A percentile compares a stretch with the other conserved stretches of the same genome.
Evolutionary conservation across 441 rosid genomes (phyloP).

Genomic region (Erodium chrysanthum): DNA sequence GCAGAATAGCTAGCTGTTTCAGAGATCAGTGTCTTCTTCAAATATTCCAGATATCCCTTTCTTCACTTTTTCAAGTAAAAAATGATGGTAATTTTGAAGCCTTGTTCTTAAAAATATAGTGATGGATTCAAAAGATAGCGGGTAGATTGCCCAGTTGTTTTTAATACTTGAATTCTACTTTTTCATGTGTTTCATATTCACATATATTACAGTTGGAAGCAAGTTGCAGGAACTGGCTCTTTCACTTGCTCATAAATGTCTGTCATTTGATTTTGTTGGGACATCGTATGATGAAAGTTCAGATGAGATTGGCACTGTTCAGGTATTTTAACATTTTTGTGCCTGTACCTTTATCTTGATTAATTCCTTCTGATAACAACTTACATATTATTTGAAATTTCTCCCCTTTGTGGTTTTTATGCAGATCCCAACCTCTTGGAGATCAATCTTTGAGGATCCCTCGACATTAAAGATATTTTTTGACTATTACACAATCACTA

Average conservation of each 20-base stretch:
- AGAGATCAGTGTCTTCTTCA: constrained; percentile 92
- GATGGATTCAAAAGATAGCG: not conserved
- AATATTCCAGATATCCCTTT: constrained; percentile 83
- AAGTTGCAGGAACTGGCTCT: constrained; percentile 25
- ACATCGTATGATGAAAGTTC: constrained; percentile 25
- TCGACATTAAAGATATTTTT: constrained; percentile 25
- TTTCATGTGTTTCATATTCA: not conserved
- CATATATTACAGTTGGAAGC: constrained; percentile 15
- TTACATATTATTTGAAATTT: not conserved
- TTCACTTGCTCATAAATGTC: constrained; percentile 24
- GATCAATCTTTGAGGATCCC: constrained; percentile 22
- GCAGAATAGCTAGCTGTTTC: constrained; percentile 83
- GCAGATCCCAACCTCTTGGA: constrained; percentile 26
- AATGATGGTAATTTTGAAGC: constrained; percentile 56
- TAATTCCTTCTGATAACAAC: not conserved
- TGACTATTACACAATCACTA: constrained; percentile 23
- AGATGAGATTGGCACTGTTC: constrained; percentile 27
- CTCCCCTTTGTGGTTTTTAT: not conserved
- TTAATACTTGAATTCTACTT: not conserved
- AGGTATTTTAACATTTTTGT: constrained; percentile 18
- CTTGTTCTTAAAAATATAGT: not conserved
- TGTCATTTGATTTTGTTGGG: constrained; percentile 30
- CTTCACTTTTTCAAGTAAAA: constrained; percentile 79
- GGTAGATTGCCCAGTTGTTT: not conserved
- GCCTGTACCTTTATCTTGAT: not conserved